Conservation (phyloP, 768 basidiomycete genomes). For the Leucosporidium scottii region DNA sequence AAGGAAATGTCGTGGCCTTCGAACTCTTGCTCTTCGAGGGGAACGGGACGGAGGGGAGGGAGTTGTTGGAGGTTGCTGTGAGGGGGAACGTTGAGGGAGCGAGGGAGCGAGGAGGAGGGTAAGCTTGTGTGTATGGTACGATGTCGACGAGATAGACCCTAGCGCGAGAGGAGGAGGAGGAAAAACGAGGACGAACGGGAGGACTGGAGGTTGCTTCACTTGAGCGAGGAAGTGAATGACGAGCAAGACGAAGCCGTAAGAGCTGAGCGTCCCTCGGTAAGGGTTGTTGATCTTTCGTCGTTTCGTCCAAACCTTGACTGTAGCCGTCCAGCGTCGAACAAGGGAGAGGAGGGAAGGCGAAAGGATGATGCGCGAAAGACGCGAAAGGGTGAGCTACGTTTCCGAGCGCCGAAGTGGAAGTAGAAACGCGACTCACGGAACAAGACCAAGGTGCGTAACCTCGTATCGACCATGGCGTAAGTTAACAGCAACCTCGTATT, state of each 20-base stretch:
- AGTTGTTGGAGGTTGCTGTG: constrained; percentile 32
- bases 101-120: background rate
- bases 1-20: constrained; percentile 60
- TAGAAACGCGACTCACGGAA: constrained; percentile 68
- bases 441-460: constrained; percentile 86
- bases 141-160: background rate
- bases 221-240: constrained; percentile 97
- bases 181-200: constrained; percentile 51
- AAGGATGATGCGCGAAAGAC: background rate
- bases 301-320: constrained; percentile 99
- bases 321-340: background rate
- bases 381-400: background rate
- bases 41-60: constrained; percentile 34
- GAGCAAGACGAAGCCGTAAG: constrained; percentile 94
- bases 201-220: constrained; percentile 91
- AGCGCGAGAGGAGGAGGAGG: background rate
- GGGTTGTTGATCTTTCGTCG: constrained; percentile 98
- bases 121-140: background rate
- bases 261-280: constrained; percentile 91
- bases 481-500: constrained; percentile 93
- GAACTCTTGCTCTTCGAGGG: constrained; percentile 70
- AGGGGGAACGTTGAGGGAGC: background rate
- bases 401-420: no score
- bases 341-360: background rate
- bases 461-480: constrained; percentile 93